A percentile compares a stretch with the other conserved stretches of the same genome.
Evolutionary conservation across 352 stramenopile genomes (phyloP).

Genomic region (Elongisporangium prolatum): DNA sequence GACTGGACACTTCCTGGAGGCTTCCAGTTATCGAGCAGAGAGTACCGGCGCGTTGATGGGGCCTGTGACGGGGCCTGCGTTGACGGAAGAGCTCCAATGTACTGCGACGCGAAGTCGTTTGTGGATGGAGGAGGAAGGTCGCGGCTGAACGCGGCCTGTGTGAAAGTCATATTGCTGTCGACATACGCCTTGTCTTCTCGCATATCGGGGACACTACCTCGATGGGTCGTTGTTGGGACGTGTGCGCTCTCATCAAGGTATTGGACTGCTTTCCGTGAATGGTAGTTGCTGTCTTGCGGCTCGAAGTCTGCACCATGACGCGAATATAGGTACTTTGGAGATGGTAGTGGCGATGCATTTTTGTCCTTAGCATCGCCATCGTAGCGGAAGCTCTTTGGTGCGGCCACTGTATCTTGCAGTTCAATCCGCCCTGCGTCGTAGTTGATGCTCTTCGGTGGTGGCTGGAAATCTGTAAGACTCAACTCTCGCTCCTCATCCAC

Average conservation of each 20-base stretch:
- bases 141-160: background rate
- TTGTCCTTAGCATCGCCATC: constrained; percentile 33
- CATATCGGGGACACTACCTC: constrained; percentile 36
- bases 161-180: background rate
- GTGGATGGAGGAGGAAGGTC: background rate
- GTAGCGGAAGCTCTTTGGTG: constrained; percentile 63
- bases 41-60: constrained; percentile 48
- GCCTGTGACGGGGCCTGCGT: background rate
- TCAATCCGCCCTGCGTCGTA: constrained; percentile 53
- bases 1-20: constrained; percentile 37
- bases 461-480: constrained; percentile 19
- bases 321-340: constrained; percentile 41
- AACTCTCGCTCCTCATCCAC: constrained; percentile 36
- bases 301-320: constrained; percentile 63
- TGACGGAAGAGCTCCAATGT: background rate
- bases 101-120: background rate
- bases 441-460: constrained; percentile 69
- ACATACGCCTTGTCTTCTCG: constrained; percentile 5
- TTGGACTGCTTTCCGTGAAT: constrained; percentile 64
- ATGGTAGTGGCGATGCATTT: constrained; percentile 32
- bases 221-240: constrained; percentile 17
- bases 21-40: constrained; percentile 71
- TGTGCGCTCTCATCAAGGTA: constrained; percentile 45
- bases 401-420: constrained; percentile 32
- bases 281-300: constrained; percentile 60